Evolutionary conservation across 2,329 filamentous ascomycete genomes (phyloP).

Genomic region (Chrysoporthe puriensis): DNA sequence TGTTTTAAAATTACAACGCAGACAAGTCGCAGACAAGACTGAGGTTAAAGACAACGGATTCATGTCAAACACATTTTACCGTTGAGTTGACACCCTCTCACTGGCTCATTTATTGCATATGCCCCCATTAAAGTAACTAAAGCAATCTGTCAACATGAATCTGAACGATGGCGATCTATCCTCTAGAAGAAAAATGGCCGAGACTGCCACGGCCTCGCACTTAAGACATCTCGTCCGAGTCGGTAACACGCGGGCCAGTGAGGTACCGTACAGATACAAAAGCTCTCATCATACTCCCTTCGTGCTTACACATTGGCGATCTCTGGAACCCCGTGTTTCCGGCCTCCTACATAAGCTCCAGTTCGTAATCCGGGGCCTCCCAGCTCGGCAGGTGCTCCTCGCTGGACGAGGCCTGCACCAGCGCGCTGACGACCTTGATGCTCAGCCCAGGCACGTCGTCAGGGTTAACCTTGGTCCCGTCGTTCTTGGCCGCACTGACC

Average conservation of each 20-base stretch:
- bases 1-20: constrained; percentile 2
- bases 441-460: constrained; percentile 39
- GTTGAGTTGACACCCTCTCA: background rate
- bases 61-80: background rate
- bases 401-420: constrained; percentile 40
- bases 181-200: background rate
- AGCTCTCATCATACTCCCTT: background rate
- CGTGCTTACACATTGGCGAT: too few relatives aligned
- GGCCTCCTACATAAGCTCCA: constrained; percentile 14
- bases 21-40: background rate
- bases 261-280: background rate
- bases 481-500: constrained; percentile 37
- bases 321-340: too few relatives aligned
- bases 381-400: constrained; percentile 44
- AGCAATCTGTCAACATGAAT: background rate
- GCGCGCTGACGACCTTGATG: constrained; percentile 43
- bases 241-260: background rate
- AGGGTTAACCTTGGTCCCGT: constrained; percentile 36
- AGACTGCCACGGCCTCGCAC: background rate
- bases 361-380: constrained; percentile 34
- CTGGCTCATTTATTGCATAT: background rate
- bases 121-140: constrained; percentile 10
- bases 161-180: background rate
- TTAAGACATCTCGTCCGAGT: too few relatives aligned
- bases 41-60: background rate